Conservation (phyloP, 257 asterid genomes). For the Forsythia viridissima region DNA sequence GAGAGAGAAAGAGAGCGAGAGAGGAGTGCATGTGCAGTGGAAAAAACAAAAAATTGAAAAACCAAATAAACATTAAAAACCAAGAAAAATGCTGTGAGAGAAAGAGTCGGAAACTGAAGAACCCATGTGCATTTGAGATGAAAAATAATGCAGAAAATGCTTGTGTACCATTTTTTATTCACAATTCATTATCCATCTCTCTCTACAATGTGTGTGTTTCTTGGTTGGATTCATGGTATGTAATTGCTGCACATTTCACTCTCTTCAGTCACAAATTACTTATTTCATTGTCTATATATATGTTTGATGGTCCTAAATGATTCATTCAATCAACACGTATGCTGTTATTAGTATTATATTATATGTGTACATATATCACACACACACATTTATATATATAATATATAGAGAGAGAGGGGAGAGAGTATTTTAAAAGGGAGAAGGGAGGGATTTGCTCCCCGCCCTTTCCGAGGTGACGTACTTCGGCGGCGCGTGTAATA, state of each 20-base stretch:
- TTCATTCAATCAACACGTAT: background rate
- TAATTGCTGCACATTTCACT: background rate
- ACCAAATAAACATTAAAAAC: background rate
- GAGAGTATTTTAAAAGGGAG: conserved; percentile 19
- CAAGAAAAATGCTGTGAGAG: conserved; percentile 3
- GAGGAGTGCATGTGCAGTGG: conserved; percentile 6
- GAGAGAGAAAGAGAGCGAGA: background rate
- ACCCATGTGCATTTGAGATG: background rate
- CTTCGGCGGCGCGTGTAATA: background rate
- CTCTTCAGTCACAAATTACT: background rate
- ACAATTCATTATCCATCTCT: background rate
- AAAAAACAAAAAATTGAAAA: background rate
- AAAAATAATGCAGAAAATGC: conserved; percentile 4
- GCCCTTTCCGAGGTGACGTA: background rate
- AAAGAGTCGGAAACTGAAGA: background rate
- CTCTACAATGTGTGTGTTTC: conserved; percentile 5
- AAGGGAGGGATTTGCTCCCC: background rate
- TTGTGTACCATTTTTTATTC: background rate
- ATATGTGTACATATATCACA: background rate
- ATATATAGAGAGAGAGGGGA: background rate
- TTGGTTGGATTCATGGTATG: conserved; percentile 1
- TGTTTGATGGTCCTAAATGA: background rate
- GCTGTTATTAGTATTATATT: conserved; percentile 20
- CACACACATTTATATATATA: background rate
- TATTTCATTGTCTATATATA: background rate